Evolutionary conservation across 2,329 filamentous ascomycete genomes (phyloP).

Genomic region (Fusarium pilosicola): DNA sequence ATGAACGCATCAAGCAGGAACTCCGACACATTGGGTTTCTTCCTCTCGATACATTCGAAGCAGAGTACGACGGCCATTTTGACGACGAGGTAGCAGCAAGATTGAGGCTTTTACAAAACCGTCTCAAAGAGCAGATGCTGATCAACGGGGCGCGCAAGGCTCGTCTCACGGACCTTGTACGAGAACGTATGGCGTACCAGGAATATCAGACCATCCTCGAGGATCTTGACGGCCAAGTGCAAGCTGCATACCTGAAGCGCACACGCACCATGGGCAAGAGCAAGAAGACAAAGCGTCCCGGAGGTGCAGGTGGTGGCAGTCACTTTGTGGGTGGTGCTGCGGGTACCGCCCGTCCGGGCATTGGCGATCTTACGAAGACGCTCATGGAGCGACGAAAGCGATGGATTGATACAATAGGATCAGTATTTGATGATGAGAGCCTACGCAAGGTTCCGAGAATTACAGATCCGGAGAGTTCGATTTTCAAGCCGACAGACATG

Average conservation of each 20-base stretch:
- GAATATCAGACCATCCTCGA: conserved; percentile 98
- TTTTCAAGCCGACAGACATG: conserved; percentile 82
- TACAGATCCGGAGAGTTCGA: conserved; percentile 70
- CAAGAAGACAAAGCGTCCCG: conserved; percentile 86
- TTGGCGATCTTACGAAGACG: conserved; percentile 89
- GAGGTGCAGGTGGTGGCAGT: conserved; percentile 78
- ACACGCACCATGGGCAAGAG: conserved; percentile 94
- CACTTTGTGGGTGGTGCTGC: conserved; percentile 68
- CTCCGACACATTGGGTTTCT: conserved; percentile 91
- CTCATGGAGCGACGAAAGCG: conserved; percentile 90
- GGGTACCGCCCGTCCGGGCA: conserved; percentile 77
- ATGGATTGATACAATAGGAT: conserved; percentile 91
- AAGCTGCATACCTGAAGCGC: conserved; percentile 94
- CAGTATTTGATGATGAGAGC: conserved; percentile 87
- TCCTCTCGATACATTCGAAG: conserved; percentile 68
- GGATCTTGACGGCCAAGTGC: conserved; percentile 93
- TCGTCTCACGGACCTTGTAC: conserved; percentile 84
- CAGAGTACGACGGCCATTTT: conserved; percentile 88
- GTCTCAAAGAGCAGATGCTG: conserved; percentile 84
- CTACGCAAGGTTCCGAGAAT: conserved; percentile 75
- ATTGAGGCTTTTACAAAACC: conserved; percentile 83
- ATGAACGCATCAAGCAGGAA: conserved; percentile 91
- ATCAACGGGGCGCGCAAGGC: conserved; percentile 92
- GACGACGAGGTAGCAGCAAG: conserved; percentile 95
- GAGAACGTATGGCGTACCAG: conserved; percentile 93